Evolutionary conservation across 2,329 filamentous ascomycete genomes (phyloP).

Genomic region (Trichophyton benhamiae): DNA sequence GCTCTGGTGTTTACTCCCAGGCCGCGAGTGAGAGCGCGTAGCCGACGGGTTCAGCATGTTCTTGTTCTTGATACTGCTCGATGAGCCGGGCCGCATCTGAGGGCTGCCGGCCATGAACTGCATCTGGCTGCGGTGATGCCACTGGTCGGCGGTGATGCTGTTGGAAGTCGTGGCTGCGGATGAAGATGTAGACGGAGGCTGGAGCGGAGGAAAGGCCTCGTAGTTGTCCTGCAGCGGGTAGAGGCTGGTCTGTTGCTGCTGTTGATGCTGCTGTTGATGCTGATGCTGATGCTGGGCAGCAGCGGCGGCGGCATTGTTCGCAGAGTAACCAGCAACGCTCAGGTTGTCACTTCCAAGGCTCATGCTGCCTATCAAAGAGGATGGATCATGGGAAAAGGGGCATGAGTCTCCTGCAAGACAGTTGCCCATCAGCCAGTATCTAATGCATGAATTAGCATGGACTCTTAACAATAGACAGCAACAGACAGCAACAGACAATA

Average conservation of each 20-base stretch:
- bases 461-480: too few species aligned
- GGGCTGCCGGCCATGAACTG: slow-evolving; percentile 2
- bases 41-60: slow-evolving; percentile 37
- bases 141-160: slow-evolving; percentile 45
- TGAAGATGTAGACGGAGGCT: slow-evolving; percentile 50
- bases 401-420: slow-evolving; percentile 89
- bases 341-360: slow-evolving; percentile 36
- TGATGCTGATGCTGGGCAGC: slow-evolving; percentile 22
- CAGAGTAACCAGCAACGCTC: slow-evolving; percentile 31
- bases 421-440: slow-evolving; percentile 92
- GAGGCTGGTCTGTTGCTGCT: slow-evolving; percentile 38
- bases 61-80: slow-evolving; percentile 33
- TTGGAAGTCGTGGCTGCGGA: slow-evolving; percentile 48
- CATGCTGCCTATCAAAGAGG: slow-evolving; percentile 71
- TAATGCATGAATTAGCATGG: slow-evolving; percentile 27
- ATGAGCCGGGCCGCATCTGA: slow-evolving; percentile 13
- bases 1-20: slow-evolving; percentile 67
- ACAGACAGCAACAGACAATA: too few species aligned
- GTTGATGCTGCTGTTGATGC: slow-evolving; percentile 30
- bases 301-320: slow-evolving; percentile 32
- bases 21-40: slow-evolving; percentile 65
- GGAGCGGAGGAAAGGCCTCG: slow-evolving; percentile 70
- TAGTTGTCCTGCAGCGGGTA: slow-evolving; percentile 68
- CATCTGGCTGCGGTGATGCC: slow-evolving; percentile 29
- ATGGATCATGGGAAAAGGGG: slow-evolving; percentile 93